Percentiles rank a stretch among this genome's conserved stretches.
Evolutionary conservation across 257 asterid species (phyloP).

Genomic region (Ophiorrhiza pumila): DNA sequence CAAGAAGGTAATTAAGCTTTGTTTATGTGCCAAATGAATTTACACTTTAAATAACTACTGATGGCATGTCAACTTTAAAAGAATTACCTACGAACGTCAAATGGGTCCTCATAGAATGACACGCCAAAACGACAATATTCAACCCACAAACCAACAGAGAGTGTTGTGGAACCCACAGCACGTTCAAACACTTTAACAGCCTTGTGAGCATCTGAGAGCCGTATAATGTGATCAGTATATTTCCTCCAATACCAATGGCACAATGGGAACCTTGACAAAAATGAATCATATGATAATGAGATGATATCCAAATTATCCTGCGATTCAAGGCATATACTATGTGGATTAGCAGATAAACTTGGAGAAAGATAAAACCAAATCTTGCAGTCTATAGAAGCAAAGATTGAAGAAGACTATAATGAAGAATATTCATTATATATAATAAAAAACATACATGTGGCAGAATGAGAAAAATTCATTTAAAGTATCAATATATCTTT

Average conservation of each 20-base stretch:
- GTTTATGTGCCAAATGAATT: background rate
- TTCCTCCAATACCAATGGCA: conserved; percentile 87
- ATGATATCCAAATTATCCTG: conserved; percentile 71
- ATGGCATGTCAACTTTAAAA: conserved; percentile 17
- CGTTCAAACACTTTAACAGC: conserved; percentile 71
- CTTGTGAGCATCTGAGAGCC: conserved; percentile 49
- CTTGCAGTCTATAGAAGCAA: background rate
- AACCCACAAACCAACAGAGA: conserved; percentile 80
- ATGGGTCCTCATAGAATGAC: conserved; percentile 55
- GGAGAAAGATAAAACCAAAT: background rate
- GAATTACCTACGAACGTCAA: conserved; percentile 74
- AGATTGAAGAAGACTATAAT: background rate
- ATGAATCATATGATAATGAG: conserved; percentile 65
- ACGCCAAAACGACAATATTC: conserved; percentile 66
- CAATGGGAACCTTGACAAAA: conserved; percentile 68
- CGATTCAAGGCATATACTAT: conserved; percentile 18
- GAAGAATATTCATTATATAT: no score
- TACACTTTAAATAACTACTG: background rate
- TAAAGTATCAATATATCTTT: background rate
- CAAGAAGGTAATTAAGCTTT: background rate
- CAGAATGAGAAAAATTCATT: background rate
- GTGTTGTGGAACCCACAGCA: conserved; percentile 50
- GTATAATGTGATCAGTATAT: conserved; percentile 66
- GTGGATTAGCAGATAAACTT: background rate
- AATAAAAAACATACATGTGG: background rate